phyloP scores from a whole-genome alignment of 306 rosid species.

The Vigna unguiculata region DNA sequence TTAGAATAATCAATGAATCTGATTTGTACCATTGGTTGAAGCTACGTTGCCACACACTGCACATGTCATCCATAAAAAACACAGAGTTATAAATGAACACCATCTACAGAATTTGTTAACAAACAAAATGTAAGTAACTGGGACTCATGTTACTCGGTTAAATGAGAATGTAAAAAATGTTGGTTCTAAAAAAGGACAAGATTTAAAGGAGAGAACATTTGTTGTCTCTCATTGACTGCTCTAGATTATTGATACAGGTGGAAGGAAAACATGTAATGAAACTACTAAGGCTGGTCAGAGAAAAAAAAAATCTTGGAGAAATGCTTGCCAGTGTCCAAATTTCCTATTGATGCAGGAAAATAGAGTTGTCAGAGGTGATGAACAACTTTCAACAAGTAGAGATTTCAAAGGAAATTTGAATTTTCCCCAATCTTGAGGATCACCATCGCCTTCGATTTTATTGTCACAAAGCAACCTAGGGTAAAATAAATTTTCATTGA shows the following conservation, averaged over 20 bases:
- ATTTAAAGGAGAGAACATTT: not conserved
- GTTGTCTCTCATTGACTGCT: not conserved
- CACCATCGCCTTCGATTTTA: constrained; percentile 56
- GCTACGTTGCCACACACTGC: constrained; percentile 72
- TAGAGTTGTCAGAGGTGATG: constrained; percentile 46
- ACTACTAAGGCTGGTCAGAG: constrained; percentile 16
- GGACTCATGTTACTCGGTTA: not conserved
- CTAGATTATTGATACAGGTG: not conserved
- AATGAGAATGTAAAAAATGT: not conserved
- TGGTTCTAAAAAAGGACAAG: not conserved
- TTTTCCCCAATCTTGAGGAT: constrained; percentile 56
- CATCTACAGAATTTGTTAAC: constrained; percentile 1
- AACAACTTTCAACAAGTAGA: constrained; percentile 55
- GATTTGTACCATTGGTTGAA: constrained; percentile 47
- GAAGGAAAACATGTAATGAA: constrained; percentile 15
- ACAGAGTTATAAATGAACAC: constrained; percentile 28
- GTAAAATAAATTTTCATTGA: constrained; percentile 38
- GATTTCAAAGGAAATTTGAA: constrained; percentile 53
- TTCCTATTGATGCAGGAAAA: constrained; percentile 64
- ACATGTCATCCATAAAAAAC: constrained; percentile 47
- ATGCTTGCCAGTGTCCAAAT: constrained; percentile 69
- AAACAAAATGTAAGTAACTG: not conserved
- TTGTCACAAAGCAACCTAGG: constrained; percentile 71
- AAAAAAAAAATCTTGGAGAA: constrained; percentile 11
- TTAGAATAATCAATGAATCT: constrained; percentile 47